Evolutionary conservation across 139 green algal genomes (phyloP).

Genomic region (Diplosphaera chodatii): DNA sequence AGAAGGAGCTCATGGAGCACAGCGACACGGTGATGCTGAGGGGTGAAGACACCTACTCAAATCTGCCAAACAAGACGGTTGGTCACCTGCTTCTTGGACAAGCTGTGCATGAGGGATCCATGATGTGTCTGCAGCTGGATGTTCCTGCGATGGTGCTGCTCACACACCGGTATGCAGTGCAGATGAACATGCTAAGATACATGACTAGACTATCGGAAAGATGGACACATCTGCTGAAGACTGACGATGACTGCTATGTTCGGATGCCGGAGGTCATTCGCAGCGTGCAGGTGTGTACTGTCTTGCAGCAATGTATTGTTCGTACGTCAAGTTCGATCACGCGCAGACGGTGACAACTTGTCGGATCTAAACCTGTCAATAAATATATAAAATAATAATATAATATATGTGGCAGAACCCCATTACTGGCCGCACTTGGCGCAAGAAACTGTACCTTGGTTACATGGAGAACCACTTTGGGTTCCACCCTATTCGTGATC

Average conservation of each 20-base stretch:
- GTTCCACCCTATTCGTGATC: constrained; percentile 29
- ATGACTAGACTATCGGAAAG: background rate
- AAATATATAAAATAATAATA: too few species aligned
- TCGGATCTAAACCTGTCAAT: too few species aligned
- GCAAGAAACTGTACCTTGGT: constrained; percentile 26
- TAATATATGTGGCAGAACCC: background rate
- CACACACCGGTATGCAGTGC: too few species aligned
- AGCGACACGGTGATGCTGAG: constrained; percentile 40
- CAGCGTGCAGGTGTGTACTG: background rate
- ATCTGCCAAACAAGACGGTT: constrained; percentile 55
- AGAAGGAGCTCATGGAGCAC: constrained; percentile 21
- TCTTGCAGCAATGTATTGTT: background rate
- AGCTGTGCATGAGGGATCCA: too few species aligned
- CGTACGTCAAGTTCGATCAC: too few species aligned
- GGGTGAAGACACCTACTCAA: constrained; percentile 38
- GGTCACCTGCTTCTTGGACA: background rate
- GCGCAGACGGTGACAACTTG: too few species aligned
- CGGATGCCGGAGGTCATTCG: constrained; percentile 22
- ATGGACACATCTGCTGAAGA: constrained; percentile 60
- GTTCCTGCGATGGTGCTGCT: too few species aligned
- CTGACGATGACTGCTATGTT: constrained; percentile 59
- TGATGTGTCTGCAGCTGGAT: too few species aligned
- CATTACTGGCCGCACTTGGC: background rate
- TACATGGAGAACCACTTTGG: constrained; percentile 36
- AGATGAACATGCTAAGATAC: background rate